A percentile compares a stretch with the other conserved stretches of the same genome.
Evolutionary conservation across 495 filamentous ascomycete genomes (phyloP).

Genomic region (Xylaria cubensis): DNA sequence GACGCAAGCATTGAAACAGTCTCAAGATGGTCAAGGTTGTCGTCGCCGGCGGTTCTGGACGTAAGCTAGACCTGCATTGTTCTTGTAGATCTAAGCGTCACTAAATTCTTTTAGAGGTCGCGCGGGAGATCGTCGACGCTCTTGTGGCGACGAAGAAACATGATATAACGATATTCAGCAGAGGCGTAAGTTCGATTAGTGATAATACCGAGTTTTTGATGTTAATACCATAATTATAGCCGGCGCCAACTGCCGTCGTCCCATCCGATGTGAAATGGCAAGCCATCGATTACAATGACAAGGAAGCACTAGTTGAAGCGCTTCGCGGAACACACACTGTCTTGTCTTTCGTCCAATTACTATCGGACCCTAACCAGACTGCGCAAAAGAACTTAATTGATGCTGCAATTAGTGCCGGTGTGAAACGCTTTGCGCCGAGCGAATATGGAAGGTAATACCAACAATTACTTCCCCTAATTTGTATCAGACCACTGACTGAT

Average conservation of each 20-base stretch:
- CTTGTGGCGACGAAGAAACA: slow-evolving; percentile 59
- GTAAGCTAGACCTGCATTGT: slow-evolving; percentile 42
- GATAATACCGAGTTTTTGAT: background rate
- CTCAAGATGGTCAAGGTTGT: slow-evolving; percentile 61
- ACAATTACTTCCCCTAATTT: background rate
- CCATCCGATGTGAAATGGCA: slow-evolving; percentile 43
- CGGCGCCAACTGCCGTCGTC: slow-evolving; percentile 18
- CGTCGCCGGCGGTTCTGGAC: slow-evolving; percentile 59
- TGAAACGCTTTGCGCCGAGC: slow-evolving; percentile 61
- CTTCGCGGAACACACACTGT: slow-evolving; percentile 61
- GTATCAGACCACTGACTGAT: slow-evolving; percentile 12
- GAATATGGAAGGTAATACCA: slow-evolving; percentile 50
- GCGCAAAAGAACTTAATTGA: slow-evolving; percentile 58
- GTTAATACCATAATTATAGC: slow-evolving; percentile 31
- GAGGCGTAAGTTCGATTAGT: slow-evolving; percentile 44
- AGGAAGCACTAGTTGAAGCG: slow-evolving; percentile 40
- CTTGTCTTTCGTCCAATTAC: slow-evolving; percentile 57
- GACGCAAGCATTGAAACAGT: background rate
- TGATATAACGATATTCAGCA: slow-evolving; percentile 55
- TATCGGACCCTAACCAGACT: slow-evolving; percentile 45
- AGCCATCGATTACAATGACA: slow-evolving; percentile 54
- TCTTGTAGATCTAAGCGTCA: background rate
- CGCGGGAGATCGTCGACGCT: slow-evolving; percentile 60
- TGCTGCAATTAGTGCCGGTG: slow-evolving; percentile 57
- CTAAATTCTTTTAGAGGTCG: slow-evolving; percentile 52